phyloP scores from a whole-genome alignment of 805 yeast genomes.

The Blastobotrys peoriensis region DNA sequence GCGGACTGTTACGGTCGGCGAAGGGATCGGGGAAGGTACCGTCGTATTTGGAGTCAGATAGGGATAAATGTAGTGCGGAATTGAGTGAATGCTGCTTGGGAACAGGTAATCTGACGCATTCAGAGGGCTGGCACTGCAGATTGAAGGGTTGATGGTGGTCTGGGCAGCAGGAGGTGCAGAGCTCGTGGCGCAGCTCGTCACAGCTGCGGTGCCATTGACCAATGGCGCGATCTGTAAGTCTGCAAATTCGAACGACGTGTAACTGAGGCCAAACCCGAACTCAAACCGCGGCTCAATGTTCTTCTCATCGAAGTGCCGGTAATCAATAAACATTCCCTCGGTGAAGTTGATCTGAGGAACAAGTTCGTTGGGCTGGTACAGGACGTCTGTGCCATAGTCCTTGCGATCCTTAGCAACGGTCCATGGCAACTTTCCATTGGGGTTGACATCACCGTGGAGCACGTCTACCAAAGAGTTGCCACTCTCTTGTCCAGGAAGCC shows the following conservation, averaged over 20 bases:
- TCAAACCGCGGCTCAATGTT: slow-evolving; percentile 52
- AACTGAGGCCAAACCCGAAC: slow-evolving; percentile 58
- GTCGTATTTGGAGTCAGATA: slow-evolving; percentile 29
- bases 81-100: slow-evolving; percentile 48
- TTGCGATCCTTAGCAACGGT: slow-evolving; percentile 49
- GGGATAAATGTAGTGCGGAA: slow-evolving; percentile 54
- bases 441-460: slow-evolving; percentile 54
- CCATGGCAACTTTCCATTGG: slow-evolving; percentile 58
- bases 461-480: slow-evolving; percentile 56
- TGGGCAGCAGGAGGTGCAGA: slow-evolving; percentile 39
- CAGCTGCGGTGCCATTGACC: slow-evolving; percentile 35
- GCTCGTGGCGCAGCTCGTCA: slow-evolving; percentile 38
- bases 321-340: slow-evolving; percentile 47
- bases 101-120: slow-evolving; percentile 48
- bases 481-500: slow-evolving; percentile 51
- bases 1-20: slow-evolving; percentile 37
- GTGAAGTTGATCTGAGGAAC: slow-evolving; percentile 24
- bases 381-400: slow-evolving; percentile 44
- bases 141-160: slow-evolving; percentile 9
- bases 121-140: no score
- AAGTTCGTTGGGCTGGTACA: no score
- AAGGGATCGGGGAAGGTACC: slow-evolving; percentile 28
- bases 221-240: slow-evolving; percentile 38
- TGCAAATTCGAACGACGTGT: slow-evolving; percentile 37
- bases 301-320: slow-evolving; percentile 51